Conservation (phyloP, 106 monocot species). For the Triglochin maritima region DNA sequence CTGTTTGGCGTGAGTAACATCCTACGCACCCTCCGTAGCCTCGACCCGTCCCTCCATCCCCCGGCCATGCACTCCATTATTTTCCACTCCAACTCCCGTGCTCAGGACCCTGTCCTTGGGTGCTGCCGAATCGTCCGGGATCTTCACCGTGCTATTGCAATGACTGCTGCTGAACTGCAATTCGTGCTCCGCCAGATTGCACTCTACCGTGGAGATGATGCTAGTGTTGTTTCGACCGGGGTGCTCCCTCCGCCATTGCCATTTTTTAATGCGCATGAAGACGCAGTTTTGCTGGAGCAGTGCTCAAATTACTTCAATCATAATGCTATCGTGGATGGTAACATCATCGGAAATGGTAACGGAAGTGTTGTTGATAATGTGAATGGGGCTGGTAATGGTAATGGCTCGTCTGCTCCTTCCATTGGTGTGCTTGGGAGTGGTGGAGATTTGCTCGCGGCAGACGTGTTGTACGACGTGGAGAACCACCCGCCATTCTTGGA, state of each 20-base stretch:
- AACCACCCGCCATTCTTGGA: too few species aligned
- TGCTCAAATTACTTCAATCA: too few species aligned
- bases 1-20: constrained; percentile 11
- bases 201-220: neutral
- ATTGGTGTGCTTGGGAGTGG: neutral
- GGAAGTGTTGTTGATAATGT: neutral
- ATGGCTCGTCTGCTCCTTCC: neutral
- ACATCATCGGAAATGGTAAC: neutral
- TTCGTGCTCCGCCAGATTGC: neutral
- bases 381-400: too few species aligned
- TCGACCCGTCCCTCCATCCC: neutral
- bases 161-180: neutral
- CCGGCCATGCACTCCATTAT: constrained; percentile 3
- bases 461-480: neutral
- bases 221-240: too few species aligned
- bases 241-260: neutral
- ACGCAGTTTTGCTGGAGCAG: too few species aligned
- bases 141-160: neutral
- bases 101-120: constrained; percentile 5
- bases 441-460: neutral
- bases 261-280: neutral
- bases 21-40: neutral
- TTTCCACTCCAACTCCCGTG: constrained; percentile 11
- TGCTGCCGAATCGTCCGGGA: neutral
- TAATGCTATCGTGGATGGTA: neutral